phyloP scores from a whole-genome alignment of 345 rosid genomes.

The Anastatica hierochuntica region DNA sequence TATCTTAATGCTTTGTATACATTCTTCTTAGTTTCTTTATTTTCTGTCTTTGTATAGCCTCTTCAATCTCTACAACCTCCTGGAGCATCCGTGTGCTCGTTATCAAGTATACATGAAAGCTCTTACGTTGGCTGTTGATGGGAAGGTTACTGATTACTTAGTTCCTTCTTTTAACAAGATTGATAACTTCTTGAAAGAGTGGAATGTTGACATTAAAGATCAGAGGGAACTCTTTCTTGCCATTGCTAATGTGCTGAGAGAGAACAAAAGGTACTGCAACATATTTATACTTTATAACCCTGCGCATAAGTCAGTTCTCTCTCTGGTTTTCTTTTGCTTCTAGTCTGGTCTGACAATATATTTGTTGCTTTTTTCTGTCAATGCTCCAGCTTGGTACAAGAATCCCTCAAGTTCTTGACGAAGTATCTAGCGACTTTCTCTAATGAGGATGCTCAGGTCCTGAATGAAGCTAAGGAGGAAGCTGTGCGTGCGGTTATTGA shows the following conservation, averaged over 20 bases:
- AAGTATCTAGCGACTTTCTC: slow-evolving; percentile 86
- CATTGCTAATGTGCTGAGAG: slow-evolving; percentile 60
- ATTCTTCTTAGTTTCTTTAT: background rate
- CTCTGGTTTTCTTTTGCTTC: background rate
- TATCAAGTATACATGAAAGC: slow-evolving; percentile 80
- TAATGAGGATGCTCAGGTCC: slow-evolving; percentile 45
- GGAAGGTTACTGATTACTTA: slow-evolving; percentile 68
- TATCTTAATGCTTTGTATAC: background rate
- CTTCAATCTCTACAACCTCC: slow-evolving; percentile 85
- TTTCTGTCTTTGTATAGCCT: slow-evolving; percentile 41
- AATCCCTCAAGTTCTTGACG: slow-evolving; percentile 61
- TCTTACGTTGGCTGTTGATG: slow-evolving; percentile 51
- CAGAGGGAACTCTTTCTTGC: slow-evolving; percentile 74
- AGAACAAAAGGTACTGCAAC: slow-evolving; percentile 55
- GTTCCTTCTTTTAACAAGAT: slow-evolving; percentile 71
- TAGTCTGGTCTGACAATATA: background rate
- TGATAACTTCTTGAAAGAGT: slow-evolving; percentile 85
- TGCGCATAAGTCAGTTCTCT: background rate
- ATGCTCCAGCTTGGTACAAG: slow-evolving; percentile 53
- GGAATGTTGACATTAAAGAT: slow-evolving; percentile 74
- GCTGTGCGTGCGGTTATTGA: slow-evolving; percentile 65
- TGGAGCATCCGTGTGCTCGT: slow-evolving; percentile 55
- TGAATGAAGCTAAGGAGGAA: slow-evolving; percentile 87
- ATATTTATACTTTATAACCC: too few species aligned
- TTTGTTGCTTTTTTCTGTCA: background rate